A percentile compares a stretch with the other conserved stretches of the same genome.
Conservation (phyloP, 768 basidiomycete species). For the Sarcomyxa edulis region DNA sequence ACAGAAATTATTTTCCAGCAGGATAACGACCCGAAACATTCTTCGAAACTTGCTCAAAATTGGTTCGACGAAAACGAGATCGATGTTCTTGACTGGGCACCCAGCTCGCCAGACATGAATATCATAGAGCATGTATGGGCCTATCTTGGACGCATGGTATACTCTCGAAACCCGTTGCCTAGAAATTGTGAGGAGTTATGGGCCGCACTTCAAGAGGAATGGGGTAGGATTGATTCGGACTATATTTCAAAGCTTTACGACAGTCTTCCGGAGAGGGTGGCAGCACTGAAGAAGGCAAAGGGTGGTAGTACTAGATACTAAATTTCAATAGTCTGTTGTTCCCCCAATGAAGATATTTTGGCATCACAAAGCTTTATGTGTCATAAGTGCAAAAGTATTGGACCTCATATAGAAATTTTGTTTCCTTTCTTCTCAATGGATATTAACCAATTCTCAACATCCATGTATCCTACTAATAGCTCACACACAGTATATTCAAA, state of each 20-base stretch:
- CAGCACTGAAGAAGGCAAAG: constrained; percentile 6
- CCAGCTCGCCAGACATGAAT: constrained; percentile 24
- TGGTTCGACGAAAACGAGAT: constrained; percentile 19
- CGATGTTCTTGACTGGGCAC: constrained; percentile 19
- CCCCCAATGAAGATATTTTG: too few relatives aligned
- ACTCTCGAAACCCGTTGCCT: neutral
- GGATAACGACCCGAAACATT: constrained; percentile 20
- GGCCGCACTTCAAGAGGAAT: constrained; percentile 7
- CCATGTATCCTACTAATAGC: too few relatives aligned
- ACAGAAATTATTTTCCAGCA: constrained; percentile 17
- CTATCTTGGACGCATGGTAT: constrained; percentile 16
- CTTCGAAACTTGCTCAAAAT: constrained; percentile 12
- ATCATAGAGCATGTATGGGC: constrained; percentile 29
- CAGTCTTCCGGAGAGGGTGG: constrained; percentile 10
- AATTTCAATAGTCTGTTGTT: too few relatives aligned
- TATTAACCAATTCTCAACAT: too few relatives aligned
- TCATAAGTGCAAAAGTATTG: too few relatives aligned
- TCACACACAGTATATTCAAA: too few relatives aligned
- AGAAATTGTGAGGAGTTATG: constrained; percentile 6
- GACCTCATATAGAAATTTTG: too few relatives aligned
- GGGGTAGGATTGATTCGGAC: constrained; percentile 6
- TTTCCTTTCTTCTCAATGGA: too few relatives aligned
- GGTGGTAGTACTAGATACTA: constrained; percentile 7
- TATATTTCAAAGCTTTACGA: constrained; percentile 4
- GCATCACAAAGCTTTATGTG: too few relatives aligned